These are phyloP conservation scores for Golubevia pallescens DNA, from an alignment of 1,284 basidiomycete genomes.

Conservation along the genomic window DNA sequence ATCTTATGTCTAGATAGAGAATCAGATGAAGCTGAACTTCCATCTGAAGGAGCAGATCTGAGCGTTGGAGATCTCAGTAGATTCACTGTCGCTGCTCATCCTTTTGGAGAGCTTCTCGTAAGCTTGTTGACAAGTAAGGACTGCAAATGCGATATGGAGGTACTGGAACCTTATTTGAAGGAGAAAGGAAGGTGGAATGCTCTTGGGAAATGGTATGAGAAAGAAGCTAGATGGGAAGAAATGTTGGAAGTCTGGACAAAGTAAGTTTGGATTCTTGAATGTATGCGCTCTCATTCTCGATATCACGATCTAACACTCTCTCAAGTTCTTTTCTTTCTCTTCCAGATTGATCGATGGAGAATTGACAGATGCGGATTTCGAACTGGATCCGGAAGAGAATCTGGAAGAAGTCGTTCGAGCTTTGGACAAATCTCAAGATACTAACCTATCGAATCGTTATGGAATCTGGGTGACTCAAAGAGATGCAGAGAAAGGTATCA, in stretches of 20 bases:
- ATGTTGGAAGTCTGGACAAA: slow-evolving; percentile 25
- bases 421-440: slow-evolving; percentile 15
- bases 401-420: slow-evolving; percentile 20
- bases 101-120: neutral
- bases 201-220: slow-evolving; percentile 23
- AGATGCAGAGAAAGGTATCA: slow-evolving; percentile 33
- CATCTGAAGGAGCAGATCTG: neutral
- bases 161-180: slow-evolving; percentile 16
- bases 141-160: slow-evolving; percentile 19
- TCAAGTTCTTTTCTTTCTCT: neutral
- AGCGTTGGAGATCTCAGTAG: neutral
- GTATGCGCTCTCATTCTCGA: neutral
- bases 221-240: slow-evolving; percentile 11
- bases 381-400: neutral
- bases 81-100: neutral
- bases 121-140: slow-evolving; percentile 14
- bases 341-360: slow-evolving; percentile 29
- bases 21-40: slow-evolving; percentile 10
- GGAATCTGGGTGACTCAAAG: slow-evolving; percentile 44
- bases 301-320: neutral
- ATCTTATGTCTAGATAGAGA: slow-evolving; percentile 2
- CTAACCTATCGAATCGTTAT: slow-evolving; percentile 19
- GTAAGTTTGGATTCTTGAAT: neutral
- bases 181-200: slow-evolving; percentile 10
- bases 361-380: slow-evolving; percentile 18